phyloP scores from a whole-genome alignment of 73 alveolate species.

The Paramecium sexaurelia region DNA sequence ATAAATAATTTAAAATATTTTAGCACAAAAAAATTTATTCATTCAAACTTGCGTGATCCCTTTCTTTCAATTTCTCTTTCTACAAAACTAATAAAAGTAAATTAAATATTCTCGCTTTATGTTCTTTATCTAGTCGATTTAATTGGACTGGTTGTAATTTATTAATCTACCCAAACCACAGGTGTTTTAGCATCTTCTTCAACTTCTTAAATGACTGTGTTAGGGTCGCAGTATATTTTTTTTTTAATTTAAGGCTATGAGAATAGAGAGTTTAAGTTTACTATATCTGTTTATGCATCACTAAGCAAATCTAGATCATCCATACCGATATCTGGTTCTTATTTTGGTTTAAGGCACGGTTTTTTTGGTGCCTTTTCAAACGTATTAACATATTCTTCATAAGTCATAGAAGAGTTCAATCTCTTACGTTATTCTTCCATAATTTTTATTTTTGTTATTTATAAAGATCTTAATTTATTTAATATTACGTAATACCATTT shows the following conservation, averaged over 20 bases:
- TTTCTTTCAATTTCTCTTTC: conserved; percentile 47
- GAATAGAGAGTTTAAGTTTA: not conserved
- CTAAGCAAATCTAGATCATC: conserved; percentile 31
- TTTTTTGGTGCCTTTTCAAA: conserved; percentile 45
- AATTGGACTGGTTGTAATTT: conserved; percentile 3
- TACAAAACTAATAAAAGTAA: conserved; percentile 50
- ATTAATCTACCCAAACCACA: conserved; percentile 25
- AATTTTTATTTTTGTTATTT: not conserved
- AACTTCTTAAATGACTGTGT: not conserved
- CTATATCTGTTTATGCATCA: conserved; percentile 24
- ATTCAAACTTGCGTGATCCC: conserved; percentile 36
- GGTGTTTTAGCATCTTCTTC: conserved; percentile 52
- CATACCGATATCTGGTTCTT: conserved; percentile 24
- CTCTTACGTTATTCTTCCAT: conserved; percentile 50
- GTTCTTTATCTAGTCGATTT: not conserved
- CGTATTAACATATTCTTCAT: conserved; percentile 45
- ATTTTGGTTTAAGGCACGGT: conserved; percentile 15
- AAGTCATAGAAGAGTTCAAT: conserved; percentile 57
- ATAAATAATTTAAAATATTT: not conserved
- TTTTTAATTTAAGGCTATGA: not conserved
- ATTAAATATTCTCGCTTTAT: conserved; percentile 42
- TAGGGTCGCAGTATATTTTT: conserved; percentile 15
- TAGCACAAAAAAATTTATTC: conserved; percentile 27
- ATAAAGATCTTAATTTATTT: not conserved
- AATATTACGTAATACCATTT: not conserved